Base-by-base conservation (phyloP, 2,329 filamentous ascomycete genomes). In the Mycosphaerelloides madeirae region DNA sequence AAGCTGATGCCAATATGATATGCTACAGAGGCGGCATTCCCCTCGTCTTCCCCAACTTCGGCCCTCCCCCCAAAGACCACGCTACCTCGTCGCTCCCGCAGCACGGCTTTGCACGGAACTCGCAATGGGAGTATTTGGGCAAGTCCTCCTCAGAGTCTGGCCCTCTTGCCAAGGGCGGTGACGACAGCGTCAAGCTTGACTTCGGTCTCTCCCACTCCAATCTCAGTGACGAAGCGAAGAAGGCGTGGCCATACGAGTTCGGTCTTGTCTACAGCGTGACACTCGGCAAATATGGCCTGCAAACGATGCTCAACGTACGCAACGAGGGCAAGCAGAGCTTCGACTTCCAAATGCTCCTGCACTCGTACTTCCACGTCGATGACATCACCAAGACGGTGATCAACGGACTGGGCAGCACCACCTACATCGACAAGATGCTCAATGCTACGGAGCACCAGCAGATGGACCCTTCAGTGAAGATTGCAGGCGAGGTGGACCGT, bases 11-110 rank as follows among this genome's bases (percentile, higher is more conserved):
- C 5, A 25, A 9, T 25, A 9, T 5, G 9, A 9, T 9, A 25
- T 9, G 22, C 6, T 9, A 25, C 22, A 25, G 22, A 52, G 93
- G 93, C 44, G 91, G 91, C 12, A 87, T 97, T 57, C 91, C 91
- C 3, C 71, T 97, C 40, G 89, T 96, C 29, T 97, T 96, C 64
- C 91, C 91, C 7, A 90, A 90, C 64, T 98, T 98, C 64, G 93
- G 93, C 22, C 59, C 53, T 18, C 58, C 52, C 15, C 83, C 86
- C 41, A 76, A 83, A 55, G 83, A 90, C 66, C 80, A 84, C 54
- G 77, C 85, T n/a, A 93, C 88, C 20, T 80, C 80, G 40, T 73
- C 79, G 54, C 84, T 98, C 19, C 84, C 90, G 3, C 90, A 96
- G 70, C 93, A 97, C 72, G 93, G 93, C 56, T 95, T 98, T 68